Percentiles rank a stretch among this genome's conserved stretches.
Conservation (phyloP, 1,284 basidiomycete species). For the Austroboletus olivaceoglutinosus region DNA sequence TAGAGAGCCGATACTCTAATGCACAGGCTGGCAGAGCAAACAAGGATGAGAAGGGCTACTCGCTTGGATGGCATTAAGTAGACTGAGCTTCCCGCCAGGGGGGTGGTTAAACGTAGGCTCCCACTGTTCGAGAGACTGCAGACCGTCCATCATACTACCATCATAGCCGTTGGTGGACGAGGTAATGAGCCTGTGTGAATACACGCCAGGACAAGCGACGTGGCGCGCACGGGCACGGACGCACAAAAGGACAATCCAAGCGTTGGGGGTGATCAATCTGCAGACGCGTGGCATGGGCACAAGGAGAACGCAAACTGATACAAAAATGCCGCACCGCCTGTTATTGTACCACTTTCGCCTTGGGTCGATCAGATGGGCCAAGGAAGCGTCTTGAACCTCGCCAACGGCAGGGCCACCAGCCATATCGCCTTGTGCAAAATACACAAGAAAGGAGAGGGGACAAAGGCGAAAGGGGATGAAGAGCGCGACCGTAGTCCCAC, state of each 20-base stretch:
- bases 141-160: slow-evolving; percentile 75
- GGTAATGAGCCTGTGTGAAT: slow-evolving; percentile 72
- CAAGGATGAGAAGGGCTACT: slow-evolving; percentile 13
- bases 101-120: slow-evolving; percentile 55
- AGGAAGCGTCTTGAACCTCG: slow-evolving; percentile 35
- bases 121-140: slow-evolving; percentile 67
- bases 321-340: slow-evolving; percentile 45
- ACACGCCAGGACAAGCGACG: too few species aligned
- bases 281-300: slow-evolving; percentile 4
- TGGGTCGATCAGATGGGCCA: slow-evolving; percentile 59
- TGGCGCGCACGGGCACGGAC: too few species aligned
- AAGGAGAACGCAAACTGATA: not conserved
- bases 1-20: slow-evolving; percentile 66
- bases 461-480: slow-evolving; percentile 7
- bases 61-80: slow-evolving; percentile 77
- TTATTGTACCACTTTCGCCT: slow-evolving; percentile 72
- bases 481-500: not conserved
- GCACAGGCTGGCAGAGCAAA: slow-evolving; percentile 1
- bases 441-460: slow-evolving; percentile 21
- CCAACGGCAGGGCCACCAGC: slow-evolving; percentile 41
- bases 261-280: slow-evolving; percentile 62
- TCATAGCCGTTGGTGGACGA: slow-evolving; percentile 79
- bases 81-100: slow-evolving; percentile 55
- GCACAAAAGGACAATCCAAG: slow-evolving; percentile 66
- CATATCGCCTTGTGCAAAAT: slow-evolving; percentile 39